Conservation (phyloP, 2,329 filamentous ascomycete species). For the Claviceps monticola region DNA sequence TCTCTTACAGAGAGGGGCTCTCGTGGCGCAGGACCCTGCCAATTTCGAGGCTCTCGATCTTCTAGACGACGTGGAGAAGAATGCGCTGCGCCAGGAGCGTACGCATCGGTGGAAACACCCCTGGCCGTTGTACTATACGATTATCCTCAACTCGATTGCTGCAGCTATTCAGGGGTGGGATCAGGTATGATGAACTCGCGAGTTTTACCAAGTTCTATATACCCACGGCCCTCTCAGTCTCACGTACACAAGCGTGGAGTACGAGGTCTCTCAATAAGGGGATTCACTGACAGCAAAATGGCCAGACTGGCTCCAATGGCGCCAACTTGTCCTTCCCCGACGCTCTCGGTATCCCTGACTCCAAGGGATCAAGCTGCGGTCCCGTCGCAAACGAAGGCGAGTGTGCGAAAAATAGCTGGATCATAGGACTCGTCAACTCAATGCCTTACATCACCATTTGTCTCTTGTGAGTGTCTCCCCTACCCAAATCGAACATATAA, state of each 20-base stretch:
- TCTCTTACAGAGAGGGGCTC: conserved; percentile 23
- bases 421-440: conserved; percentile 46
- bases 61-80: conserved; percentile 22
- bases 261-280: no score
- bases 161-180: conserved; percentile 38
- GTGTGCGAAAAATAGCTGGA: conserved; percentile 37
- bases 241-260: no score
- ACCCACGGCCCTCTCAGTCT: no score
- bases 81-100: conserved; percentile 29
- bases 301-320: conserved; percentile 30
- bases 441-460: conserved; percentile 28
- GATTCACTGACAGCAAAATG: background rate
- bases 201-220: no score
- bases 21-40: conserved; percentile 24
- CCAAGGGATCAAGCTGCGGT: conserved; percentile 16
- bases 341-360: conserved; percentile 28
- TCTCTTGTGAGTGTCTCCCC: conserved; percentile 23
- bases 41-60: conserved; percentile 15
- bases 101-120: conserved; percentile 46
- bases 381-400: conserved; percentile 22
- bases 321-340: conserved; percentile 32
- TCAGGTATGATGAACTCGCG: conserved; percentile 16
- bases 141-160: conserved; percentile 36
- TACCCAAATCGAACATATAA: background rate
- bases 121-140: conserved; percentile 33